Percentiles rank a stretch among this genome's conserved stretches.
These are phyloP conservation scores for Elongisporangium anandrum DNA, from an alignment of 352 stramenopile species.

Conservation along the genomic window DNA sequence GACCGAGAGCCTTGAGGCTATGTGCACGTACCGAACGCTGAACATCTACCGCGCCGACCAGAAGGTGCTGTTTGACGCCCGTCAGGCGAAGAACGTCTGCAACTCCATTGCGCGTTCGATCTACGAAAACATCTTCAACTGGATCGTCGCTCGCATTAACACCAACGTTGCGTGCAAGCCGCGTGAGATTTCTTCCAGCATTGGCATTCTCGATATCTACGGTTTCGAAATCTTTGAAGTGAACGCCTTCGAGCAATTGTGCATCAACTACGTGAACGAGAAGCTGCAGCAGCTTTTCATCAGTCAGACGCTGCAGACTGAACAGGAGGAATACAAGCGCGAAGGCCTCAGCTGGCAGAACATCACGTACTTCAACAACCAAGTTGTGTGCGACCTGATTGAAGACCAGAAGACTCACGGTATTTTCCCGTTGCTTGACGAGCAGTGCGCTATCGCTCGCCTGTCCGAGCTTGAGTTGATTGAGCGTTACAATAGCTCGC, in stretches of 20 bases:
- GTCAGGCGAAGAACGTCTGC: conserved; percentile 76
- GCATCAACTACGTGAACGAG: conserved; percentile 90
- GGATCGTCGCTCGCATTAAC: conserved; percentile 86
- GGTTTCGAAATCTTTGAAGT: conserved; percentile 89
- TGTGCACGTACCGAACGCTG: conserved; percentile 74
- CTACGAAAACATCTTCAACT: conserved; percentile 90
- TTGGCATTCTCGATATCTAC: conserved; percentile 89
- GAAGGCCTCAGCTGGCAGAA: conserved; percentile 75
- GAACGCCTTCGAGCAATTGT: conserved; percentile 90
- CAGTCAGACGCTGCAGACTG: conserved; percentile 70
- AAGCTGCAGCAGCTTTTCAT: conserved; percentile 88
- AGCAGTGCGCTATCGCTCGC: conserved; percentile 71
- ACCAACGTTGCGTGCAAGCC: conserved; percentile 67
- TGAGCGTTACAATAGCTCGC: conserved; percentile 67
- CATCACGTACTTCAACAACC: conserved; percentile 86
- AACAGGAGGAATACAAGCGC: conserved; percentile 75
- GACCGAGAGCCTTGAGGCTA: conserved; percentile 50
- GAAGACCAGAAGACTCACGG: conserved; percentile 79
- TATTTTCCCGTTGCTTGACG: conserved; percentile 79
- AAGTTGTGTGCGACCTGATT: conserved; percentile 86
- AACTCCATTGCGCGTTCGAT: conserved; percentile 84
- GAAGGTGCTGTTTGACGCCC: conserved; percentile 68
- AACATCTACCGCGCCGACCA: conserved; percentile 80
- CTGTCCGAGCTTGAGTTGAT: conserved; percentile 74
- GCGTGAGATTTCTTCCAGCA: conserved; percentile 64